Evolutionary conservation across 129 eudicot species (phyloP).

Genomic region (Chrysanthemum seticuspe): DNA sequence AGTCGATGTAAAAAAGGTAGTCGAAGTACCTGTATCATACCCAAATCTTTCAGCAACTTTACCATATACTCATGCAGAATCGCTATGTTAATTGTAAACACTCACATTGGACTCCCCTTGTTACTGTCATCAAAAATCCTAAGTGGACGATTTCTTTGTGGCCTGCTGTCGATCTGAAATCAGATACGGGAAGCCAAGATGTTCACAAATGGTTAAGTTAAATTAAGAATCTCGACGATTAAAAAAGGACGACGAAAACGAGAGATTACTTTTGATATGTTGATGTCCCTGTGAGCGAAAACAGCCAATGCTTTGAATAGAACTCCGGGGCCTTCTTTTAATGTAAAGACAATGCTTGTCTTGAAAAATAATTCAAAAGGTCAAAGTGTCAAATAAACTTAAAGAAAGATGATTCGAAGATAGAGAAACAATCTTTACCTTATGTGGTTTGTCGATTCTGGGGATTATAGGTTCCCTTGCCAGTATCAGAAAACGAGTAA

Average conservation of each 20-base stretch:
- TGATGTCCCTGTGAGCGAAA: constrained; percentile 59
- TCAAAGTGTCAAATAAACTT: neutral
- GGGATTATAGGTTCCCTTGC: constrained; percentile 11
- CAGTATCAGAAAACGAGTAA: neutral
- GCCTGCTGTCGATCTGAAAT: neutral
- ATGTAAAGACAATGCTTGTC: constrained; percentile 68
- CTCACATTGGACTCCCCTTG: constrained; percentile 83
- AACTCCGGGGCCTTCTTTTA: constrained; percentile 71
- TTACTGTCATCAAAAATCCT: constrained; percentile 74
- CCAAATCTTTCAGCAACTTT: no score
- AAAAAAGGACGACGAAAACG: neutral
- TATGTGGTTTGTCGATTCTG: neutral
- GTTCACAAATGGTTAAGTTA: neutral
- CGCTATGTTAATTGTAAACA: neutral
- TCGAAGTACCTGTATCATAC: neutral
- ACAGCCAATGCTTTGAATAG: constrained; percentile 71
- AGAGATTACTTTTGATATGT: constrained; percentile 48
- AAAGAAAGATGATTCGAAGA: neutral
- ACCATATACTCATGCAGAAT: no score
- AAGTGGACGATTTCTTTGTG: constrained; percentile 52
- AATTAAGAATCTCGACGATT: neutral
- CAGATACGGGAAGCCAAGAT: neutral
- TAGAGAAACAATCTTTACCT: neutral
- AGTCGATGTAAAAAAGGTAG: neutral
- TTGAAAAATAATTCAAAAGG: constrained; percentile 14